phyloP scores from a whole-genome alignment of 768 basidiomycete species.

The Botryobasidium botryosum region DNA sequence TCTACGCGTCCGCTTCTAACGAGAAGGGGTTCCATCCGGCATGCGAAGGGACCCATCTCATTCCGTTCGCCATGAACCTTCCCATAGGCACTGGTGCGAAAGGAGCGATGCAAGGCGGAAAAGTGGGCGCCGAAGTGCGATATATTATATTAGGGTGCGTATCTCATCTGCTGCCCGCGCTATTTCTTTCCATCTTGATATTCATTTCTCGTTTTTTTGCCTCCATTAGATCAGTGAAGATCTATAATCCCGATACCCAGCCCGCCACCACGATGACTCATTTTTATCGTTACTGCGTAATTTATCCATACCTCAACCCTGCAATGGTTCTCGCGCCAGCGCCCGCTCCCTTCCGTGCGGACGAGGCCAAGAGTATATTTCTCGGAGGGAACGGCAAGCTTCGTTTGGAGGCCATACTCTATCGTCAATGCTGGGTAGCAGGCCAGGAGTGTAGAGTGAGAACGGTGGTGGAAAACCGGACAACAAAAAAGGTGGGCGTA shows the following conservation, averaged over 20 bases:
- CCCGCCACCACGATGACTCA: slow-evolving; percentile 62
- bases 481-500: slow-evolving; percentile 41
- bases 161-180: background rate
- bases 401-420: slow-evolving; percentile 44
- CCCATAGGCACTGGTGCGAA: slow-evolving; percentile 39
- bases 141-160: slow-evolving; percentile 72
- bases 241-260: slow-evolving; percentile 47
- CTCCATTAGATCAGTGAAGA: slow-evolving; percentile 43
- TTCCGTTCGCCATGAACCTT: slow-evolving; percentile 60
- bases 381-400: slow-evolving; percentile 50
- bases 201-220: background rate
- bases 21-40: slow-evolving; percentile 46
- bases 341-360: slow-evolving; percentile 37
- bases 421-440: slow-evolving; percentile 62
- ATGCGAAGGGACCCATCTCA: slow-evolving; percentile 43
- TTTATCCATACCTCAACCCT: slow-evolving; percentile 46
- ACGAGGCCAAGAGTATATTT: slow-evolving; percentile 36
- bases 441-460: slow-evolving; percentile 62
- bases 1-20: slow-evolving; percentile 33
- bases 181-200: background rate
- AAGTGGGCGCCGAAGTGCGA: slow-evolving; percentile 44
- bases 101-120: slow-evolving; percentile 35
- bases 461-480: slow-evolving; percentile 47
- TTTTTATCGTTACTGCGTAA: slow-evolving; percentile 67
- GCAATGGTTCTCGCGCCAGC: slow-evolving; percentile 51